Percentiles rank a stretch among this genome's conserved stretches.
Evolutionary conservation across 768 basidiomycete species (phyloP).

Genomic region (Lanmaoa rubissima): DNA sequence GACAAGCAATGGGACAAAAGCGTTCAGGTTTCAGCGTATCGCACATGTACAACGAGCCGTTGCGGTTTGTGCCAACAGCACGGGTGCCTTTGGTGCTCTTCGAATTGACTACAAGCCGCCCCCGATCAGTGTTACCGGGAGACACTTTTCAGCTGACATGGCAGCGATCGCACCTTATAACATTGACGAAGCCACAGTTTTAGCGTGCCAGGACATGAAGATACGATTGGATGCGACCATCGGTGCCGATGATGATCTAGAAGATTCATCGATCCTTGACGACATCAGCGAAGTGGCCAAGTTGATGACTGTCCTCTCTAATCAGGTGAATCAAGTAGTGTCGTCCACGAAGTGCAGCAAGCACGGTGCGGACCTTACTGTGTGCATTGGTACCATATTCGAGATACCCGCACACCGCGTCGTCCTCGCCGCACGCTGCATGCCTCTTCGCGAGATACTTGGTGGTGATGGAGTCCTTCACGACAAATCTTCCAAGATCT

Average conservation of each 20-base stretch:
- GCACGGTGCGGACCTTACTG: conserved; percentile 62
- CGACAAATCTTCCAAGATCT: conserved; percentile 31
- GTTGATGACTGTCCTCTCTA: conserved; percentile 15
- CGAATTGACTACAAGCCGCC: conserved; percentile 66
- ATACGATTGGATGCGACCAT: not conserved
- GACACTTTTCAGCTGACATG: conserved; percentile 63
- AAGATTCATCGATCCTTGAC: conserved; percentile 35
- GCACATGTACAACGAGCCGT: conserved; percentile 83
- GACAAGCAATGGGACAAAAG: conserved; percentile 38
- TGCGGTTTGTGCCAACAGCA: conserved; percentile 79
- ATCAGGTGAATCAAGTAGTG: not conserved
- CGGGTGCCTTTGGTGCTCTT: conserved; percentile 87
- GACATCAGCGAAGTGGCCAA: conserved; percentile 36
- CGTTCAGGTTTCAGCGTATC: conserved; percentile 77
- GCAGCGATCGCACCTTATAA: conserved; percentile 62
- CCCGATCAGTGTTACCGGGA: conserved; percentile 54
- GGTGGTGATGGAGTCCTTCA: conserved; percentile 29
- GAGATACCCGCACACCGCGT: conserved; percentile 62
- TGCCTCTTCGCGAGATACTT: conserved; percentile 44
- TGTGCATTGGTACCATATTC: conserved; percentile 44
- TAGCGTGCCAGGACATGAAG: not conserved
- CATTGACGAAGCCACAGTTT: not conserved
- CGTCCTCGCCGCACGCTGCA: conserved; percentile 62
- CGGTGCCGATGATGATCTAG: conserved; percentile 36
- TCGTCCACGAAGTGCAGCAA: conserved; percentile 20